Conservation (phyloP, 495 filamentous ascomycete genomes). For the Hyaloscypha hepaticicola region DNA sequence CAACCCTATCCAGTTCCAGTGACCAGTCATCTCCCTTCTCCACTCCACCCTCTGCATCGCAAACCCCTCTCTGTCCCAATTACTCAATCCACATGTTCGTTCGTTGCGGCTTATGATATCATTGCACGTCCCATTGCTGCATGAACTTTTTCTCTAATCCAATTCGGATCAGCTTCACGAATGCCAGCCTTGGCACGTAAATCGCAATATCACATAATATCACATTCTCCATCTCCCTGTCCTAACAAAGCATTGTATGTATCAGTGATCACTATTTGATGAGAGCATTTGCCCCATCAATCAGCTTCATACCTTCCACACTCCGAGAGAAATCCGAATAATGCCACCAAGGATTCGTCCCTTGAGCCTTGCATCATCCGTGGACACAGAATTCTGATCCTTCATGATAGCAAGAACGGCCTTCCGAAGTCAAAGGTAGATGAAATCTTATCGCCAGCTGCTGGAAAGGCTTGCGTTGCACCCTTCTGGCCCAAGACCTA, state of each 20-base stretch:
- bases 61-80: neutral
- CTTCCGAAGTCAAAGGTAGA: neutral
- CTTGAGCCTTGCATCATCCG: neutral
- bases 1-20: neutral
- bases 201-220: neutral
- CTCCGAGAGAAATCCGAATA: neutral
- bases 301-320: neutral
- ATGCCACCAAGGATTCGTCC: neutral
- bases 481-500: too few species aligned
- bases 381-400: neutral
- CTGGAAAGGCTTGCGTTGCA: neutral
- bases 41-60: neutral
- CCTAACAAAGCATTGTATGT: too few species aligned
- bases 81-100: constrained; percentile 17
- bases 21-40: neutral
- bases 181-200: neutral
- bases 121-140: constrained; percentile 8
- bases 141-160: neutral
- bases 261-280: too few species aligned
- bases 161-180: too few species aligned
- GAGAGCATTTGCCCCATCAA: neutral
- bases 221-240: too few species aligned
- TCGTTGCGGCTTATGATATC: constrained; percentile 4
- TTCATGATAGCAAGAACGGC: neutral
- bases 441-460: neutral